Evolutionary conservation across 257 asterid species (phyloP).

Genomic region (Euphrasia confusa): DNA sequence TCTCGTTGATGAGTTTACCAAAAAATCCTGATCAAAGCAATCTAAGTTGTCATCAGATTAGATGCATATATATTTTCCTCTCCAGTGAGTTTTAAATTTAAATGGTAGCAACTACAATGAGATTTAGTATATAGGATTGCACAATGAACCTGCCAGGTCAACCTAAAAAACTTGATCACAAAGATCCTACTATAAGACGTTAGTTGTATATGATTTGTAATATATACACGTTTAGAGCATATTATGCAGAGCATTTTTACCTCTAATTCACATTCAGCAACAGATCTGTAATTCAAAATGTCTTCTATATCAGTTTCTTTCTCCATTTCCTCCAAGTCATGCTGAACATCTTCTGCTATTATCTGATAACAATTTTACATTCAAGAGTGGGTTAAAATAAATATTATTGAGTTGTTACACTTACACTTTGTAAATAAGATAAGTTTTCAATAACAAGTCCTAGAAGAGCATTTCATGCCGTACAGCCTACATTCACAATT

Average conservation of each 20-base stretch:
- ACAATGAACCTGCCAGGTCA: slow-evolving; percentile 13
- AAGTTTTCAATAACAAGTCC: too few relatives aligned
- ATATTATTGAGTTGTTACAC: neutral
- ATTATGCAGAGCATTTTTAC: slow-evolving; percentile 30
- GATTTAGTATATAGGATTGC: neutral
- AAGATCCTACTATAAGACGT: slow-evolving; percentile 9
- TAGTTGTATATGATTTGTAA: slow-evolving; percentile 20
- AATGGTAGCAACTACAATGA: slow-evolving; percentile 19
- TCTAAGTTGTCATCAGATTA: slow-evolving; percentile 11
- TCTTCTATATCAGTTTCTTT: slow-evolving; percentile 77
- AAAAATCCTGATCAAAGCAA: slow-evolving; percentile 53
- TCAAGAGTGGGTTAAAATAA: slow-evolving; percentile 12
- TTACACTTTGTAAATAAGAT: too few relatives aligned
- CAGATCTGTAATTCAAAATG: slow-evolving; percentile 77
- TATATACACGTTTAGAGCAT: slow-evolving; percentile 4
- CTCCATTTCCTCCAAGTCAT: slow-evolving; percentile 81
- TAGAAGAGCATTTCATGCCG: too few relatives aligned
- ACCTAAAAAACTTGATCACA: slow-evolving; percentile 11
- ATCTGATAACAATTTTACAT: slow-evolving; percentile 39
- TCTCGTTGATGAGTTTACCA: slow-evolving; percentile 44
- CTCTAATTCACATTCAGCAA: slow-evolving; percentile 82
- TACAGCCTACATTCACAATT: neutral
- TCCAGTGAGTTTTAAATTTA: slow-evolving; percentile 14
- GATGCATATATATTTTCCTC: slow-evolving; percentile 19
- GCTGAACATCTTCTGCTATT: slow-evolving; percentile 58